Percentiles rank a stretch among this genome's conserved stretches.
Conservation (phyloP, 2,329 filamentous ascomycete genomes). For the Talaromyces sp. region DNA sequence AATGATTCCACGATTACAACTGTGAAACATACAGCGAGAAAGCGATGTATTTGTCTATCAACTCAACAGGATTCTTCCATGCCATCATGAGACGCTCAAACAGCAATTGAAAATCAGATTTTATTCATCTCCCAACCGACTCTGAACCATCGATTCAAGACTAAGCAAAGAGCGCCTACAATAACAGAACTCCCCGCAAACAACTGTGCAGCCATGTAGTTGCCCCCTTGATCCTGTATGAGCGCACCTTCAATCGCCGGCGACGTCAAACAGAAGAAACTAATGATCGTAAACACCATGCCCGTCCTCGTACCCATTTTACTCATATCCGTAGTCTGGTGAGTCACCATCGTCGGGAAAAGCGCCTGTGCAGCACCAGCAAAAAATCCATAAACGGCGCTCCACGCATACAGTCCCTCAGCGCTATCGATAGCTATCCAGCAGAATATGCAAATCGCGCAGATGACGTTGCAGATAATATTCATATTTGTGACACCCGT, state of each 20-base stretch:
- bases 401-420: slow-evolving; percentile 14
- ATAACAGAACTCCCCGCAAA: slow-evolving; percentile 11
- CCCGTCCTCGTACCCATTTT: slow-evolving; percentile 55
- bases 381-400: slow-evolving; percentile 14
- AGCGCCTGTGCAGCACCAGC: slow-evolving; percentile 32
- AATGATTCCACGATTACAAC: background rate
- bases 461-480: slow-evolving; percentile 5
- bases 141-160: slow-evolving; percentile 7
- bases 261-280: slow-evolving; percentile 53
- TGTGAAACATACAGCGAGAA: background rate
- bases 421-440: slow-evolving; percentile 13
- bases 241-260: slow-evolving; percentile 55
- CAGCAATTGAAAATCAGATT: background rate
- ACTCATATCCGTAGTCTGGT: slow-evolving; percentile 50
- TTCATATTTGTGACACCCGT: slow-evolving; percentile 10
- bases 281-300: slow-evolving; percentile 54
- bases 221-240: slow-evolving; percentile 28
- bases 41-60: background rate
- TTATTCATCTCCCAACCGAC: slow-evolving; percentile 12
- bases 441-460: slow-evolving; percentile 20
- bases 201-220: slow-evolving; percentile 14
- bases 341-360: slow-evolving; percentile 62
- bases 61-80: background rate
- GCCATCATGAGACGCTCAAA: background rate
- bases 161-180: background rate